Evolutionary conservation across 2,329 filamentous ascomycete species (phyloP), one percentile per base, ranked within the genome.

Genomic region (Fusarium drepaniforme): DNA sequence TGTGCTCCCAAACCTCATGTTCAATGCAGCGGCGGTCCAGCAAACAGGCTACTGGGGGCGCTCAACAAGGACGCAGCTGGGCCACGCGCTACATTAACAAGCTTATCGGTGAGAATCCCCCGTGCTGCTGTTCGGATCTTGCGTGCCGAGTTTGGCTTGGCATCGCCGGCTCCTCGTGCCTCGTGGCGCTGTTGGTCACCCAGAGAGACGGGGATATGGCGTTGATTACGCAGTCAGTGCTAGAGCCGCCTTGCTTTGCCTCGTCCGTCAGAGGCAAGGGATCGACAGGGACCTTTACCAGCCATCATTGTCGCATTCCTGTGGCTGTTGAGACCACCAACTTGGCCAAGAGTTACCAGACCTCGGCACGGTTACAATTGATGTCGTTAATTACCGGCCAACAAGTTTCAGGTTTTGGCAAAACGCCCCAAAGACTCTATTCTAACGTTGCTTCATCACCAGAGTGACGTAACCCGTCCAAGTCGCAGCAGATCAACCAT

Each of bases 41-140:
- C 72, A 69, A 74, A 72, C 60, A 74, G 64, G 57, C 72, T 75
- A 72, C 68, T 75, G 72, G 72, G 46, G 72, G 66, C 37, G 38
- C 18, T 56, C 51, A 56, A 42, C 42, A 37, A 60, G 38, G 42
- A 58, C 57, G 28, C 46, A 37, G 21, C 23, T 38, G n/a, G 15
- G 15, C 16, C n/a, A 49, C 59, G 35, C 37, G 25, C 49, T 58
- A 58, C 63, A 37, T 53, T 65, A 70, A 70, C 61, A 74, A 74
- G 72, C 72, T 74, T 74, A 75, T 75, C 72, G 42, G 49, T 25
- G 35, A 40, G 35, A 64, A 70, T 66, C 62, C 65, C 63, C 63
- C 69, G 25, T 30, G 28, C 11, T 33, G 30, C 18, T 21, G 16
- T 46, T 75, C 72, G 72, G 72, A 66, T 73, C 37, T 12, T 6